These are phyloP conservation scores for Xylaria sp. DNA, from an alignment of 2,329 filamentous ascomycete species.

Conservation along the genomic window DNA sequence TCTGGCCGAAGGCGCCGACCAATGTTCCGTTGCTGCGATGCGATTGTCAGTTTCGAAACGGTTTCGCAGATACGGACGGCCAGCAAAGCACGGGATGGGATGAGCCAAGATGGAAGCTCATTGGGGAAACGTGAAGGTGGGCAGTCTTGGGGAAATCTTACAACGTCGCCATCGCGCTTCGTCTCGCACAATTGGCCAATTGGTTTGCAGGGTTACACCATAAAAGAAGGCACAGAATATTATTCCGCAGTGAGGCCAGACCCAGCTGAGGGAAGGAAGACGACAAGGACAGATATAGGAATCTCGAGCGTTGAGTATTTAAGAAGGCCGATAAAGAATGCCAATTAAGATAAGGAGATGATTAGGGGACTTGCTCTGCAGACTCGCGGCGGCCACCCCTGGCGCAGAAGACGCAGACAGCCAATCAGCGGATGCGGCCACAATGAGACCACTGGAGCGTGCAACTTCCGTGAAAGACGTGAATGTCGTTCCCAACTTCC, in stretches of 20 bases:
- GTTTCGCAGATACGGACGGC: neutral
- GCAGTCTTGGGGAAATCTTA: slow-evolving; percentile 15
- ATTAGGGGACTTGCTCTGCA: slow-evolving; percentile 21
- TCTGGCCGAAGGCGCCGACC: slow-evolving; percentile 41
- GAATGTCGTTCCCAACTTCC: neutral
- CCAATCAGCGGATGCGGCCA: slow-evolving; percentile 30
- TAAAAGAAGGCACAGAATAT: neutral
- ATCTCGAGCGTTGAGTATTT: slow-evolving; percentile 1
- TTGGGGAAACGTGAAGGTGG: neutral
- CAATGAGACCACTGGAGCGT: slow-evolving; percentile 31
- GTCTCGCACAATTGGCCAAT: slow-evolving; percentile 6
- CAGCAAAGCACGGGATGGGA: neutral
- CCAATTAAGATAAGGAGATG: slow-evolving; percentile 20
- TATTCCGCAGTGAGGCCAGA: neutral
- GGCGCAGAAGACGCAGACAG: neutral
- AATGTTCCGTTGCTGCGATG: slow-evolving; percentile 46
- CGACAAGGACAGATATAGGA: neutral
- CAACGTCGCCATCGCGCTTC: slow-evolving; percentile 29
- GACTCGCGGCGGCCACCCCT: slow-evolving; percentile 11
- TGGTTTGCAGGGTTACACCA: slow-evolving; percentile 6
- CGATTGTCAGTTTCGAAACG: slow-evolving; percentile 12
- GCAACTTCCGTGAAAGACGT: slow-evolving; percentile 20
- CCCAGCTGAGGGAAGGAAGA: neutral
- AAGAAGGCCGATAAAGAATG: slow-evolving; percentile 8
- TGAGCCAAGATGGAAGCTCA: neutral